Conservation (phyloP, 2,329 filamentous ascomycete species). For the Pseudogymnoascus sp. region DNA sequence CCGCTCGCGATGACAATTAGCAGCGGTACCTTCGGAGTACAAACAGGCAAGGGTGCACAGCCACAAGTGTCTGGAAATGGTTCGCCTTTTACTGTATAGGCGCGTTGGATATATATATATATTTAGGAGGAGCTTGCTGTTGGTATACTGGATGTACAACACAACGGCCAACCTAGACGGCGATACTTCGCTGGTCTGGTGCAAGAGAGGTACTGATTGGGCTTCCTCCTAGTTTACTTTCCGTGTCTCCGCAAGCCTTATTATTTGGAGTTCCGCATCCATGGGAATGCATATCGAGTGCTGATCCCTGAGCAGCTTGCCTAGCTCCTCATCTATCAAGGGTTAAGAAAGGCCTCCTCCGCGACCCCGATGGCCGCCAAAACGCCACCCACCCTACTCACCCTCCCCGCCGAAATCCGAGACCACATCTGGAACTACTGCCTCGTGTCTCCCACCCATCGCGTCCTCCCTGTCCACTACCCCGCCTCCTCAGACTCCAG, state of each 20-base stretch:
- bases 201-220: too few species aligned
- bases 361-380: neutral
- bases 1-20: neutral
- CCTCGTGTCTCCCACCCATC: neutral
- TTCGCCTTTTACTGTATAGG: too few species aligned
- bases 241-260: too few species aligned
- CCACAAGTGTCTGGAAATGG: too few species aligned
- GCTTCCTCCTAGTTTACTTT: too few species aligned
- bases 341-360: neutral
- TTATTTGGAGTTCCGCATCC: too few species aligned
- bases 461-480: neutral
- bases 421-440: conserved; percentile 12
- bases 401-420: conserved; percentile 14
- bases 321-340: neutral
- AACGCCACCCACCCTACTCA: conserved; percentile 7
- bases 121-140: too few species aligned
- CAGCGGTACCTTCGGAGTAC: conserved; percentile 8
- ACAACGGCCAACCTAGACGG: too few species aligned
- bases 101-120: too few species aligned
- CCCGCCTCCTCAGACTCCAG: neutral
- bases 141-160: too few species aligned
- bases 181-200: too few species aligned
- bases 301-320: neutral
- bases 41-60: neutral
- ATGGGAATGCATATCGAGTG: neutral